Base-by-base conservation (phyloP, 495 filamentous ascomycete species). In the Lophiotrema nucula region DNA sequence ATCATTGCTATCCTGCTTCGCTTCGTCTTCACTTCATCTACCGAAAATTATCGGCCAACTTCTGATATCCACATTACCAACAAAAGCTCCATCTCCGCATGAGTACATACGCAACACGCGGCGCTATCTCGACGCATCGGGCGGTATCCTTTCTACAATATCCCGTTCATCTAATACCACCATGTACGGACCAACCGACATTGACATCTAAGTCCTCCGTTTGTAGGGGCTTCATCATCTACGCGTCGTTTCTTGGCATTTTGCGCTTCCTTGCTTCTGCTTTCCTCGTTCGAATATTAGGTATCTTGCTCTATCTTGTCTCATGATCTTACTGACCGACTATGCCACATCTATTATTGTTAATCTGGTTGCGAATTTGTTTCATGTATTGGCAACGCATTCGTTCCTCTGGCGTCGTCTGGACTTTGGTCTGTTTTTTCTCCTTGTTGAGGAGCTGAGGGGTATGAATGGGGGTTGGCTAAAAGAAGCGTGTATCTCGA, bases 311-410 rank as follows among this genome's bases (percentile, higher is more conserved):
- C 11, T 45, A 35, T 35, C 31, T 43, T 4, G 18, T 22, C 42
- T 44, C 41, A 48, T 26, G 45, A 47, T 25, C 27, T 49, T 35
- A 35, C 15, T 35, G 31, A 35, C 31, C 15, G 31, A 35, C 23
- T 25, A 31, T 42, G 45, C 28, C 28, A 48, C 35, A 31, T 57
- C 35, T 41, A 43, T 51, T 51, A 33, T 51, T 35, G 35, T 51
- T 58, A 58, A 56, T 55, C 28, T 41, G 15, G 48, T 21, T 52
- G 4, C 23, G n/a, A n/a, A n/a, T n/a, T n/a, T n/a, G n/a, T n/a
- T n/a, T n/a, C n/a, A n/a, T n/a, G n/a, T n/a, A n/a, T n/a, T n/a
- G n/a, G n/a, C n/a, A n/a, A n/a, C n/a, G n/a, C n/a, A n/a, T n/a
- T n/a, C n/a, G n/a, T n/a, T n/a, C n/a, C n/a, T n/a, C n/a, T n/a